phyloP scores from a whole-genome alignment of 352 stramenopile genomes.

The Ophiocytium majus region DNA sequence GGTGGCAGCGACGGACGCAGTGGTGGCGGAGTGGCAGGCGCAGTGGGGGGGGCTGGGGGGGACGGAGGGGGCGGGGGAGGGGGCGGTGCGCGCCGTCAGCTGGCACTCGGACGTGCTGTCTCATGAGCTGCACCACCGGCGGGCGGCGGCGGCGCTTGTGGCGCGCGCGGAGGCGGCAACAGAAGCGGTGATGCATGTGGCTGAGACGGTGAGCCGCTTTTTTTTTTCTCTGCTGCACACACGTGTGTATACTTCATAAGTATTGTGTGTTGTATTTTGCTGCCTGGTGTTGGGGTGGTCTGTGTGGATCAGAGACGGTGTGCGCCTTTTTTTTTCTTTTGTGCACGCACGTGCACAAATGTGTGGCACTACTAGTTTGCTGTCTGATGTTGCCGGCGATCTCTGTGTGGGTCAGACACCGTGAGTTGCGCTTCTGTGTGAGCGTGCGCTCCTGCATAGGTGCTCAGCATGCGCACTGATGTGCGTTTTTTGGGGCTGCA shows the following conservation, averaged over 20 bases:
- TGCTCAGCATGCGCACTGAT: no score
- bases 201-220: background rate
- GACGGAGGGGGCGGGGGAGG: no score
- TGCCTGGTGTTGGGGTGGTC: background rate
- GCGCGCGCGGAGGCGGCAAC: background rate
- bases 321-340: no score
- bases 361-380: no score
- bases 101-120: background rate
- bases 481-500: no score
- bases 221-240: background rate
- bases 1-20: background rate
- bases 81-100: background rate
- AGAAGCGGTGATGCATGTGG: background rate
- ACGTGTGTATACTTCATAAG: background rate
- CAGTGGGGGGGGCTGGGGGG: background rate
- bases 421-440: no score
- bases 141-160: background rate
- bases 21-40: background rate
- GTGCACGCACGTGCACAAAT: no score
- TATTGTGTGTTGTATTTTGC: background rate
- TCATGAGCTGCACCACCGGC: background rate
- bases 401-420: no score
- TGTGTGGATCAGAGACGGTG: background rate
- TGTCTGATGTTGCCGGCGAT: no score
- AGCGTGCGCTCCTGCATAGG: no score